Evolutionary conservation across 2,329 filamentous ascomycete species (phyloP), one percentile per base, ranked within the genome.

Genomic region (Trichophyton verrucosum): DNA sequence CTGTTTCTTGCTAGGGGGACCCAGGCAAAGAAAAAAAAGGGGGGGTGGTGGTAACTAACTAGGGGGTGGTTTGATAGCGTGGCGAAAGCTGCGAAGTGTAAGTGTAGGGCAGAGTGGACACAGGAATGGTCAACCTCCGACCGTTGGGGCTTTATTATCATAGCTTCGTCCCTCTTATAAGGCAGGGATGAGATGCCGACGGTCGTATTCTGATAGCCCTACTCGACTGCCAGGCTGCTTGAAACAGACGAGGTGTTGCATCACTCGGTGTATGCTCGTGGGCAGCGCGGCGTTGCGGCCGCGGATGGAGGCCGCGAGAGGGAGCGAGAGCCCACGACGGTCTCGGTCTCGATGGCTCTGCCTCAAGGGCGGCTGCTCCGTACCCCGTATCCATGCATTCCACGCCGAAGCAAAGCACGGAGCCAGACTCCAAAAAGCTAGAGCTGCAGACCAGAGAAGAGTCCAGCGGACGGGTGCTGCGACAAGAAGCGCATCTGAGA

Each of bases 81-180:
- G 49, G 49, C 49, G 20, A 55, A 55, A 33, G 49, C 15, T 27
- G 11, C 33, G 9, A 38, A 38, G 33, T 13, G 33, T 38, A 38
- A 38, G 33, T 38, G 11, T 38, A 38, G 11, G 33, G 33, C 33
- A 38, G 33, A 38, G 33, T 38, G 33, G 33, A 38, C 8, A 38
- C n/a, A 17, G 8, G 3, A 20, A 30, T 30, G 13, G n/a, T 27
- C 24, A 33, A 27, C 33, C 20, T 55, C n/a, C n/a, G 27, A 33
- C 49, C 49, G 49, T 55, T 55, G 49, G 49, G 49, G 49, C 49
- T 55, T 27, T 55, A 55, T 55, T 55, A 38, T 55, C 5, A 49
- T 49, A 47, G 44, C 20, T 20, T 47, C 11, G 9, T 20, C n/a
- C 44, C 44, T 47, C 9, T 47, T 47, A 47, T 47, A 44, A 9